Evolutionary conservation across 2,329 filamentous ascomycete species (phyloP).

Genomic region (Penicillium sp.): DNA sequence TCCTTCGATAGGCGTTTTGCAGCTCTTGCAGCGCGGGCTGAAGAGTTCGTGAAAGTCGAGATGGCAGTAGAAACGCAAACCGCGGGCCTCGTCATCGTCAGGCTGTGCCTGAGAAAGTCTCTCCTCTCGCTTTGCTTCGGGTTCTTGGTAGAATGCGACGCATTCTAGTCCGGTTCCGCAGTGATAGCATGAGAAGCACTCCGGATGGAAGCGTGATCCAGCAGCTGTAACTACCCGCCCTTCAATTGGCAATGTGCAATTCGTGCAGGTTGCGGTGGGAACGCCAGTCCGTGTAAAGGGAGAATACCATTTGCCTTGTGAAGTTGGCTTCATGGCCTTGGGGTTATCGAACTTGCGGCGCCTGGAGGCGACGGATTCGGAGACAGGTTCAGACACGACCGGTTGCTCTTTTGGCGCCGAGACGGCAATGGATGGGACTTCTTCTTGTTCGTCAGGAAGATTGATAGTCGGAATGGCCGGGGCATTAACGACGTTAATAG

Average conservation of each 20-base stretch:
- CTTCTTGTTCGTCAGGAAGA: slow-evolving; percentile 39
- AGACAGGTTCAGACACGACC: slow-evolving; percentile 18
- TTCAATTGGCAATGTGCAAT: slow-evolving; percentile 79
- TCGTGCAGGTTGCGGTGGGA: slow-evolving; percentile 72
- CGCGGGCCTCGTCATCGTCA: slow-evolving; percentile 58
- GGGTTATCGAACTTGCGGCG: slow-evolving; percentile 25
- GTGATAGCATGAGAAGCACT: slow-evolving; percentile 85
- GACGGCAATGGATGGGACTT: slow-evolving; percentile 37
- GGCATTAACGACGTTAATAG: slow-evolving; percentile 52
- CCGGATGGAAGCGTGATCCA: slow-evolving; percentile 81
- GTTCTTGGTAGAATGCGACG: slow-evolving; percentile 94
- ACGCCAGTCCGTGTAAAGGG: slow-evolving; percentile 46
- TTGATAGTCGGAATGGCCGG: slow-evolving; percentile 50
- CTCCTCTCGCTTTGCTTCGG: slow-evolving; percentile 64
- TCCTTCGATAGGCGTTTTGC: slow-evolving; percentile 92
- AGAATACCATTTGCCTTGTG: slow-evolving; percentile 32
- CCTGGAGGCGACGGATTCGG: slow-evolving; percentile 16
- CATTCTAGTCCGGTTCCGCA: slow-evolving; percentile 88
- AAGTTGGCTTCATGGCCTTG: slow-evolving; percentile 35
- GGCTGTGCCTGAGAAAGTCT: slow-evolving; percentile 65
- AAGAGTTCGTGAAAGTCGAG: slow-evolving; percentile 97
- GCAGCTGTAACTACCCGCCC: slow-evolving; percentile 84
- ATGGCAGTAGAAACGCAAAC: slow-evolving; percentile 88
- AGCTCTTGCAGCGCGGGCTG: slow-evolving; percentile 89
- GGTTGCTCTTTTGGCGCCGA: slow-evolving; percentile 12